Base-by-base conservation (phyloP, 148 eudicot genomes). In the Rhododendron williamsianum region DNA sequence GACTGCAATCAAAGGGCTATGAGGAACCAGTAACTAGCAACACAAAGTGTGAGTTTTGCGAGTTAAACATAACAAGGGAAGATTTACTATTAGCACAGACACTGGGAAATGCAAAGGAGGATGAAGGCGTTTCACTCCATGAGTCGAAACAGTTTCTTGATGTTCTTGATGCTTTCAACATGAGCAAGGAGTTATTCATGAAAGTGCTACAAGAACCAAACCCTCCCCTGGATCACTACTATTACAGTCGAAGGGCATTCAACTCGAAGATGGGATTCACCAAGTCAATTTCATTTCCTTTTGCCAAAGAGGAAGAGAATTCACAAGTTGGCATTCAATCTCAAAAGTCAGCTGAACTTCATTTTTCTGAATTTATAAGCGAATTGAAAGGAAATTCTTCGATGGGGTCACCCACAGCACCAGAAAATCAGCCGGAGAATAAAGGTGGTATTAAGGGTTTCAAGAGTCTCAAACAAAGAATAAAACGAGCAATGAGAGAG, bases 401-500 rank as follows among this genome's bases (percentile, higher is more conserved):
- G 49, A 36, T 84, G 9, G 78, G 46, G 23, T 52, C 87, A 45
- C 77, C 83, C 43, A 60, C 27, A 18, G 63, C 30, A 35, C 36
- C 84, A 76, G 86, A 81, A 77, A 89, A 78, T 11, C 76, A 49
- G 11, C 85, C 69, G 30, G 86, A 87, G 43, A 82, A 48, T 81
- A 86, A 43, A 76, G 63, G 60, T 18, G 89, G 81, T 4, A 83
- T 85, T 6, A 91, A 83, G 63, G 90, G 86, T 48, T 94, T 94
- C 84, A 94, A 92, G 90, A 90, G 87, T 71, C 84, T 97, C 8
- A 88, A 91, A 65, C 91, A 92, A 21, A 94, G 90, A 84, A 88
- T 97, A 80, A 93, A 89, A 52, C 91, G 89, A 79, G 91, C 91
- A n/a, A 91, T 95, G 41, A 88, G 85, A 76, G 98, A 96, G 83